Evolutionary conservation across 2,329 filamentous ascomycete genomes (phyloP), one percentile per base, ranked within the genome.

Genomic region (Ophiostoma triangulosporum): DNA sequence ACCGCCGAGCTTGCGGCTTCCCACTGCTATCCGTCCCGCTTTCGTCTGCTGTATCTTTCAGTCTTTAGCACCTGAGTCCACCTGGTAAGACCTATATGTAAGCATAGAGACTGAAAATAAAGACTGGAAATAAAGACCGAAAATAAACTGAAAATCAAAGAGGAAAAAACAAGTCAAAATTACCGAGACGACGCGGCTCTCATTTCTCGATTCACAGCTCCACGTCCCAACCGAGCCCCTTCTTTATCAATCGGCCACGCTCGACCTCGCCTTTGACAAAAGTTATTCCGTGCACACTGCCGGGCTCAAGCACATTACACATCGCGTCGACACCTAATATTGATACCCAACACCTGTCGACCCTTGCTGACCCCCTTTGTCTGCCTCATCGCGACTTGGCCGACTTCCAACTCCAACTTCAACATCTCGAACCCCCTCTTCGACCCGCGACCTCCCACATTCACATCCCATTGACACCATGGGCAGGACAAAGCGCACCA

Each of bases 401-500:
- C 43, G 43, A 12, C 15, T 14, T 8, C 4, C 40, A 14, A 29
- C 24, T 9, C 29, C 7, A 24, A 11, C 38, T 27, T 29, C 43
- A 24, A 15, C 24, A 27, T 31, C 26, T 17, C 43, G 26, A 31
- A 20, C 22, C 48, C 9, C 33, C 3, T 17, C 17, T 24, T 32
- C 45, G 20, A 38, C 31, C 7, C 14, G 8, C 40, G 24, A 26
- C n/a, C 36, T 31, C 24, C 29, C 27, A 35, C 35, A 24, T 12
- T 17, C 24, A 20, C n/a, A 46, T 29, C n/a, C 12, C 38, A 43
- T 26, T 9, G 9, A 43, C 43, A 46, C 17, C 46, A 64, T 66
- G 61, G 63, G 61, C n/a, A 65, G 63, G 54, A 57, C 68, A 54
- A 69, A 70, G 58, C 72, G 75, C 64, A 76, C 75, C 62, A 76